Percentiles rank a stretch among this genome's conserved stretches.
phyloP scores from a whole-genome alignment of 352 stramenopile species.

The Peronospora farinosa region DNA sequence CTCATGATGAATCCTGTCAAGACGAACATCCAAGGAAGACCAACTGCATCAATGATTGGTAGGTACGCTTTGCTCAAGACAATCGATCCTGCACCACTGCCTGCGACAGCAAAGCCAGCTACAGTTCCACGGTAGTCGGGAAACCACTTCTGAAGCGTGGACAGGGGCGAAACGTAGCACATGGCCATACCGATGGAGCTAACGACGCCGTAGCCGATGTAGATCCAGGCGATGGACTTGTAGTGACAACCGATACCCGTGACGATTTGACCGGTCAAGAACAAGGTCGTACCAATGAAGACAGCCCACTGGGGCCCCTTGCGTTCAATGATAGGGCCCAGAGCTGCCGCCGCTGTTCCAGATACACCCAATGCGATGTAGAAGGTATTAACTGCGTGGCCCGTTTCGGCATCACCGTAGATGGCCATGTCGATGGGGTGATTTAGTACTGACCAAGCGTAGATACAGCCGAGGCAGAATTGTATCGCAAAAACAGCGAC shows the following conservation, averaged over 20 bases:
- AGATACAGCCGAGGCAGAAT: constrained; percentile 69
- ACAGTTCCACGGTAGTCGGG: constrained; percentile 62
- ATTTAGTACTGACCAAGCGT: constrained; percentile 76
- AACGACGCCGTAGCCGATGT: constrained; percentile 65
- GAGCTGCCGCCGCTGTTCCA: constrained; percentile 42
- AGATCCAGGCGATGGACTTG: constrained; percentile 47
- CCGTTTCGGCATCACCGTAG: constrained; percentile 40
- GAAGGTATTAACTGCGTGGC: constrained; percentile 47
- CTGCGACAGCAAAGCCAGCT: constrained; percentile 54
- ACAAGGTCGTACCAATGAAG: constrained; percentile 38
- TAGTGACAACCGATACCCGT: constrained; percentile 43
- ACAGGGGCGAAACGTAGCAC: constrained; percentile 72
- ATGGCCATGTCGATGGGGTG: constrained; percentile 50
- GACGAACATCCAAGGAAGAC: constrained; percentile 43
- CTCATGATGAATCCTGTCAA: constrained; percentile 41
- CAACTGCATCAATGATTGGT: constrained; percentile 41
- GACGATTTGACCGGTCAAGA: constrained; percentile 51
- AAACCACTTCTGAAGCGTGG: constrained; percentile 72
- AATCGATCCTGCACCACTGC: constrained; percentile 52
- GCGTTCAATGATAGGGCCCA: constrained; percentile 53
- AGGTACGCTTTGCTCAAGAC: constrained; percentile 65
- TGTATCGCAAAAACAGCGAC: constrained; percentile 50
- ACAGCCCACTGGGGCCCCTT: constrained; percentile 45
- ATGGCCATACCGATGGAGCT: constrained; percentile 55
- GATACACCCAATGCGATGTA: constrained; percentile 64